Conservation (phyloP, 2,329 filamentous ascomycete genomes). For the Botrytis tulipae region DNA sequence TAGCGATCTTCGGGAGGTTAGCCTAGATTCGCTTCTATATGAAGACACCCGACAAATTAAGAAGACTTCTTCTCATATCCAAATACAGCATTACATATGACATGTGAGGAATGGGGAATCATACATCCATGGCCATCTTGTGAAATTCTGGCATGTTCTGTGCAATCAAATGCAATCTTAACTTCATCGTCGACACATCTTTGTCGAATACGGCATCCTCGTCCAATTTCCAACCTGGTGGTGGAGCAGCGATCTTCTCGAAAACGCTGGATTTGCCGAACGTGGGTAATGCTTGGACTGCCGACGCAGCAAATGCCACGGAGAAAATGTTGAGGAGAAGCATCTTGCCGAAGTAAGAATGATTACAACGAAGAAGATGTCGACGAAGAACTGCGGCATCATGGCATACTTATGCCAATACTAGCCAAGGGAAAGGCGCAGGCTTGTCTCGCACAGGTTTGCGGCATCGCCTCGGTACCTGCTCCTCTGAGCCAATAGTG, state of each 20-base stretch:
- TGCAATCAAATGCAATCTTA: conserved; percentile 35
- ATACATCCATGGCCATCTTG: conserved; percentile 36
- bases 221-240: conserved; percentile 33
- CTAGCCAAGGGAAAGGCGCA: conserved; percentile 15
- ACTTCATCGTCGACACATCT: conserved; percentile 29
- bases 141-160: conserved; percentile 37
- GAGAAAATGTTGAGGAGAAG: conserved; percentile 18
- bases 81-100: neutral
- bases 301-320: conserved; percentile 14
- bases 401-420: conserved; percentile 19
- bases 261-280: conserved; percentile 27
- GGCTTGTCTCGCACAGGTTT: conserved; percentile 2
- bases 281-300: conserved; percentile 19
- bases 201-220: conserved; percentile 30
- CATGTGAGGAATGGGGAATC: neutral
- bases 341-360: conserved; percentile 19
- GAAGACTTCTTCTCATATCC: neutral
- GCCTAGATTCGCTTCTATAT: neutral
- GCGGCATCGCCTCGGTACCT: conserved; percentile 18
- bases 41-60: neutral
- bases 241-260: conserved; percentile 32
- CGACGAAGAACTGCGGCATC: conserved; percentile 1
- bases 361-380: conserved; percentile 4
- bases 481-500: conserved; percentile 18
- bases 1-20: conserved; percentile 34